phyloP scores from a whole-genome alignment of 306 rosid species.

The Rubus parviflorus region DNA sequence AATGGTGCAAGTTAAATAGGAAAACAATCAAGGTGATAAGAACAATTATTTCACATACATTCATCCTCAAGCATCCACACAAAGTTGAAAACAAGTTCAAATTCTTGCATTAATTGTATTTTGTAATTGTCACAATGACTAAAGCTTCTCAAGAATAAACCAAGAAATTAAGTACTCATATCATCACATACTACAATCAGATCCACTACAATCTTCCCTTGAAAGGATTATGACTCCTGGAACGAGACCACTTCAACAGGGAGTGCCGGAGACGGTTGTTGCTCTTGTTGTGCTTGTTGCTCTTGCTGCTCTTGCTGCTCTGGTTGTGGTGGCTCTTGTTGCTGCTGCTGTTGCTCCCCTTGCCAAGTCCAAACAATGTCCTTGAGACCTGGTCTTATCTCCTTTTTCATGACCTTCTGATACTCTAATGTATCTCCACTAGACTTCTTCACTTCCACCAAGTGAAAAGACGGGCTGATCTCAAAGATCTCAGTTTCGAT shows the following conservation, averaged over 20 bases:
- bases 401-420: constrained; percentile 59
- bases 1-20: background rate
- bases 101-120: constrained; percentile 1
- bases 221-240: constrained; percentile 13
- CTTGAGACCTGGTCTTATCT: constrained; percentile 79
- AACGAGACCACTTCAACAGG: constrained; percentile 24
- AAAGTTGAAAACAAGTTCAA: constrained; percentile 1
- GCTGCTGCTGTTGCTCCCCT: constrained; percentile 61
- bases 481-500: constrained; percentile 83
- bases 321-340: constrained; percentile 30
- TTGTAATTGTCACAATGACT: background rate
- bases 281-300: constrained; percentile 27
- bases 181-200: background rate
- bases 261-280: constrained; percentile 31
- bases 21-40: background rate
- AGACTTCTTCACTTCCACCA: constrained; percentile 75
- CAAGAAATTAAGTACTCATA: background rate
- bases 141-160: constrained; percentile 5
- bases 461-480: constrained; percentile 66
- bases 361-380: constrained; percentile 95
- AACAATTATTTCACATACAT: background rate
- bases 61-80: background rate
- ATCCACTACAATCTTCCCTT: background rate
- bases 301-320: constrained; percentile 34
- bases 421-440: constrained; percentile 82